Evolutionary conservation across 208 protist genomes (phyloP), one percentile per base, ranked within the genome.

Genomic region (Trypanosoma scelopori): DNA sequence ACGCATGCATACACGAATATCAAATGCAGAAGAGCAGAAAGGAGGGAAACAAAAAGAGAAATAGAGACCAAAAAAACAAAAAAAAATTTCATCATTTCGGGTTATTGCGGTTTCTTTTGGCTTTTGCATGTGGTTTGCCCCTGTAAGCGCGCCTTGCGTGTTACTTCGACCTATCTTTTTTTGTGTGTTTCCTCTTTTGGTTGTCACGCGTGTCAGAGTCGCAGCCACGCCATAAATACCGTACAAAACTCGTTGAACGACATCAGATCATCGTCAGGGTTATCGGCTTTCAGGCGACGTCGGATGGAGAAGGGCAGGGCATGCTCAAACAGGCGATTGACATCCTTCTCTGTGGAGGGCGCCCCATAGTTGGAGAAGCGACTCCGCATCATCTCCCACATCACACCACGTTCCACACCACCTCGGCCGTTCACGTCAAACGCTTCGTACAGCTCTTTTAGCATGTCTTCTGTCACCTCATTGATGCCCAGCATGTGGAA

Each of bases 171-270:
- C 32, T 58, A 25, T 58, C 39, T 23, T n/a, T 9, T n/a, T 43
- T 58, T 13, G 5, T 58, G 3, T 49, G 3, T 25, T 49, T 49
- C 15, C n/a, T 13, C 5, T 23, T 13, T n/a, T 57, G 46, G 32
- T 9, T 9, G 32, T 37, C 5, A 37, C 32, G 9, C 9, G 32
- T 9, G 32, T 37, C 32, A 77, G 1, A 56, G 55, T 22, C 53
- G 59, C 64, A 77, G 42, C 64, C 71, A 70, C 11, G 56, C 22
- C 32, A 77, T 22, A 52, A 77, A 68, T 25, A 70, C 25, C 6
- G 70, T 56, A 28, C 71, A 71, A 27, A 77, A 77, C 30, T 77
- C 64, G 43, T 77, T 55, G 28, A 77, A 77, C 15, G 62, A 46
- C 56, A 77, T 65, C 16, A 71, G 6, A 18, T 46, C 64, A 1